phyloP scores from a whole-genome alignment of 495 filamentous ascomycete genomes.

The Neurospora sp. region DNA sequence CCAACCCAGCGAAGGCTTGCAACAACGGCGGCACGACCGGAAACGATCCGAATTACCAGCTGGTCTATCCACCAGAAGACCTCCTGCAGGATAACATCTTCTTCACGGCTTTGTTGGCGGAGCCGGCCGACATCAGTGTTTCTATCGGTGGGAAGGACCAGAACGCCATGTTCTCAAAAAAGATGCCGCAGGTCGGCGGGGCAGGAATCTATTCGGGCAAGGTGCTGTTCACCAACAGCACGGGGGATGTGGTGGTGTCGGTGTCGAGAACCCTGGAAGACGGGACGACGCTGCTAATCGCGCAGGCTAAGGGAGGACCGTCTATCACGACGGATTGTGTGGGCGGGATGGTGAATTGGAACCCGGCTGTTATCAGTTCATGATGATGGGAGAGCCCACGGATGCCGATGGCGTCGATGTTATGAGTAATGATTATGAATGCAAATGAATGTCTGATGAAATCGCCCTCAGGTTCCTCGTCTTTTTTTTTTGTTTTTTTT shows the following conservation, averaged over 20 bases:
- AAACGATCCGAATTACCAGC: conserved; percentile 4
- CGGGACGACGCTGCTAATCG: not conserved
- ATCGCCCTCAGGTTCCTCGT: not conserved
- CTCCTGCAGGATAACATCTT: conserved; percentile 16
- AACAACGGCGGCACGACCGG: conserved; percentile 11
- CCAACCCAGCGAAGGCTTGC: conserved; percentile 12
- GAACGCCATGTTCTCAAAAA: conserved; percentile 1
- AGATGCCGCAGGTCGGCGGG: conserved; percentile 1
- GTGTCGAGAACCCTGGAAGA: conserved; percentile 1
- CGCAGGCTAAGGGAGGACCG: not conserved
- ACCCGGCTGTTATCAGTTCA: not conserved
- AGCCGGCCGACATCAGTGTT: conserved; percentile 8
- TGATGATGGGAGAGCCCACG: not conserved
- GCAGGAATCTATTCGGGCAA: conserved; percentile 11
- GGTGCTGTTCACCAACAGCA: conserved; percentile 9
- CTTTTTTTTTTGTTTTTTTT: not conserved
- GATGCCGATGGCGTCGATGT: not conserved
- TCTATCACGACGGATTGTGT: not conserved
- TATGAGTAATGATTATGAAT: not conserved
- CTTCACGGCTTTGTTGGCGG: conserved; percentile 11
- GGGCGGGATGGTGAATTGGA: not conserved
- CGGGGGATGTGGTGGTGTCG: conserved; percentile 13
- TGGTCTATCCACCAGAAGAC: conserved; percentile 4
- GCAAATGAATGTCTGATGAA: not conserved
- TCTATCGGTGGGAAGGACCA: conserved; percentile 8